Evolutionary conservation across 768 basidiomycete genomes (phyloP).

Genomic region (Multifurca ochricompacta): DNA sequence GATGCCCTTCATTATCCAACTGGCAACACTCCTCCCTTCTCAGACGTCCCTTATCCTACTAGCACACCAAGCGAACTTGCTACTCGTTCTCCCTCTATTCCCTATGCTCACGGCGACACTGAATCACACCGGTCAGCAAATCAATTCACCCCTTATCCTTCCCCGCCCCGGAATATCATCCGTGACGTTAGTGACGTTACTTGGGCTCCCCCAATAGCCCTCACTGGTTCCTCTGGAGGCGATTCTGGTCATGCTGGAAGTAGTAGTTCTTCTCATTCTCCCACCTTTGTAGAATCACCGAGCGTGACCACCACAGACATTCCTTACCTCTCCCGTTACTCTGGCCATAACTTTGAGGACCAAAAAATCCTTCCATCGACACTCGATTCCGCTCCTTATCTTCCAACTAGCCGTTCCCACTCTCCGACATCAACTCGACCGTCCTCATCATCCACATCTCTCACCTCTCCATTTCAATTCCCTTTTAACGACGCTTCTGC

Average conservation of each 20-base stretch:
- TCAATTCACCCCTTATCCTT: conserved; percentile 41
- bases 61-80: conserved; percentile 34
- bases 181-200: conserved; percentile 30
- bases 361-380: conserved; percentile 46
- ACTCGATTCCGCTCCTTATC: conserved; percentile 49
- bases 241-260: conserved; percentile 36
- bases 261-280: conserved; percentile 44
- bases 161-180: conserved; percentile 17
- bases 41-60: conserved; percentile 39
- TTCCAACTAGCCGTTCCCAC: conserved; percentile 60
- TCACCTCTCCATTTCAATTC: conserved; percentile 63
- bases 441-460: conserved; percentile 50
- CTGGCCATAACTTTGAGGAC: conserved; percentile 38
- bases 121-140: conserved; percentile 41
- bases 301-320: conserved; percentile 47
- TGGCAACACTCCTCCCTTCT: conserved; percentile 38
- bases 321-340: conserved; percentile 38
- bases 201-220: conserved; percentile 24
- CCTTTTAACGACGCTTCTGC: conserved; percentile 48
- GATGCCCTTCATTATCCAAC: conserved; percentile 40
- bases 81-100: conserved; percentile 41
- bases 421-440: conserved; percentile 62
- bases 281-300: conserved; percentile 46
- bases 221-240: conserved; percentile 32
- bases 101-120: conserved; percentile 30